These are phyloP conservation scores for Mallotus japonicus DNA, from an alignment of 441 rosid species.

Conservation along the genomic window DNA sequence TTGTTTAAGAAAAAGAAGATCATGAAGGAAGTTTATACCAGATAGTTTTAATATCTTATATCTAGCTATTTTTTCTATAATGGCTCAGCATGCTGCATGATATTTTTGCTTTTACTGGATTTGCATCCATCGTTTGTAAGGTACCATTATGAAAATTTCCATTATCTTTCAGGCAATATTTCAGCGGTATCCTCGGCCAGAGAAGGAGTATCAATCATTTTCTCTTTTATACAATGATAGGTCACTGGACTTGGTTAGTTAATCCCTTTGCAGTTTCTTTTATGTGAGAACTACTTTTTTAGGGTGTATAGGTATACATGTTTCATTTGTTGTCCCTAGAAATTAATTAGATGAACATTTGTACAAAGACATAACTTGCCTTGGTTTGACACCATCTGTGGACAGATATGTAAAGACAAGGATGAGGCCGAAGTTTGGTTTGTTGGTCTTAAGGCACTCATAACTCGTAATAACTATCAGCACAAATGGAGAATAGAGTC, in stretches of 20 bases:
- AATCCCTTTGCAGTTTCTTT: neutral
- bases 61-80: neutral
- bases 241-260: conserved; percentile 85
- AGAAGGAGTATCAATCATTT: conserved; percentile 95
- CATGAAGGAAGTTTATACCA: neutral
- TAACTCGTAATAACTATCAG: conserved; percentile 37
- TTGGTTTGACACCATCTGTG: conserved; percentile 15
- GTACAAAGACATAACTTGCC: neutral
- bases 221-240: conserved; percentile 85
- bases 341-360: neutral
- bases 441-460: conserved; percentile 66
- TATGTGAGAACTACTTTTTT: neutral
- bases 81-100: neutral
- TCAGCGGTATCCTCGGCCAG: conserved; percentile 90
- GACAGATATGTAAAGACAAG: conserved; percentile 88
- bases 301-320: neutral
- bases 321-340: conserved; percentile 6
- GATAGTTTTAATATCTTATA: neutral
- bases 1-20: no score
- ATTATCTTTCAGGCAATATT: conserved; percentile 54
- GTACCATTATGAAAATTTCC: neutral
- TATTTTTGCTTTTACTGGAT: neutral
- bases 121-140: neutral
- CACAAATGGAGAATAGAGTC: conserved; percentile 51
- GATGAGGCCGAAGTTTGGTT: conserved; percentile 98